Evolutionary conservation across 1,284 basidiomycete species (phyloP).

Genomic region (Phellopilus nigrolimitatus): DNA sequence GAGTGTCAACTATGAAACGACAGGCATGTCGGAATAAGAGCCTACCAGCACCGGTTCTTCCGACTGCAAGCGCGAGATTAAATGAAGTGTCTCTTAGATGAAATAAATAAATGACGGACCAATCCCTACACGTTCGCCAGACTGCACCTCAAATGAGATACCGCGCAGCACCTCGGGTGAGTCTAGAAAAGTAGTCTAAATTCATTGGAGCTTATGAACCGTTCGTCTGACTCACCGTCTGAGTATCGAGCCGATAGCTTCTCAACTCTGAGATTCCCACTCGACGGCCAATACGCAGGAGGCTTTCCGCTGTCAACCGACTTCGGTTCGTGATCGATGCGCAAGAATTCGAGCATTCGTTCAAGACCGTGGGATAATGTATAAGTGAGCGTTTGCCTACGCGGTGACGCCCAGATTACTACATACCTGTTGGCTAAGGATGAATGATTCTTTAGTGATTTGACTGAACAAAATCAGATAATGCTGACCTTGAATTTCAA

Average conservation of each 20-base stretch:
- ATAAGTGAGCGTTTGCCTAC: neutral
- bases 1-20: neutral
- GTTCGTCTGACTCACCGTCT: constrained; percentile 4
- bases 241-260: constrained; percentile 26
- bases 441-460: no score
- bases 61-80: constrained; percentile 23
- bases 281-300: constrained; percentile 42
- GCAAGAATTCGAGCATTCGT: constrained; percentile 39
- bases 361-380: constrained; percentile 29
- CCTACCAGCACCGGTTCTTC: constrained; percentile 38
- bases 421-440: constrained; percentile 19
- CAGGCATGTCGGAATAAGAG: neutral
- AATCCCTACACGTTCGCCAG: constrained; percentile 41
- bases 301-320: constrained; percentile 20
- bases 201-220: neutral
- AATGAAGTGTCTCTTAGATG: neutral
- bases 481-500: constrained; percentile 20
- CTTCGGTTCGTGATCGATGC: constrained; percentile 38
- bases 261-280: constrained; percentile 36
- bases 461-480: no score
- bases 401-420: neutral
- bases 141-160: constrained; percentile 35
- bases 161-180: constrained; percentile 36
- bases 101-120: constrained; percentile 23
- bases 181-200: constrained; percentile 14